A percentile compares a stretch with the other conserved stretches of the same genome.
Evolutionary conservation across 805 yeast species (phyloP).

Genomic region (Wickerhamomyces silvicola): DNA sequence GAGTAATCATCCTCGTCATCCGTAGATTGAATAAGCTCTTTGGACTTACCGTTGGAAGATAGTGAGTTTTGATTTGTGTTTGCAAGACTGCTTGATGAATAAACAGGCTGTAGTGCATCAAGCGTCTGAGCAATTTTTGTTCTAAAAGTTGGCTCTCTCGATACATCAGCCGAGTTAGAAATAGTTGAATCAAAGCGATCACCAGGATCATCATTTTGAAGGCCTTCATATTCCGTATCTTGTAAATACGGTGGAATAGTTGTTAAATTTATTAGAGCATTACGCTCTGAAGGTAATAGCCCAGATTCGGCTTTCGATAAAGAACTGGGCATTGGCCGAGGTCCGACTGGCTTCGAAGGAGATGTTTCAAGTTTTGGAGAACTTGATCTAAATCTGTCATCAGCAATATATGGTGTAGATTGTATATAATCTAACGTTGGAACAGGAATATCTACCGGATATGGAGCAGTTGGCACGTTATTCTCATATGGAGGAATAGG

Average conservation of each 20-base stretch:
- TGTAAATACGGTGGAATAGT: background rate
- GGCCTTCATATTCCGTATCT: background rate
- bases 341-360: slow-evolving; percentile 16
- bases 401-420: slow-evolving; percentile 16
- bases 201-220: slow-evolving; percentile 1
- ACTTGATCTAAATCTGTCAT: slow-evolving; percentile 1
- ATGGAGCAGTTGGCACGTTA: slow-evolving; percentile 9
- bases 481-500: slow-evolving; percentile 4
- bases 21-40: slow-evolving; percentile 2
- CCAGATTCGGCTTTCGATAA: background rate
- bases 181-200: slow-evolving; percentile 1
- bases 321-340: slow-evolving; percentile 22
- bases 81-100: slow-evolving; percentile 10
- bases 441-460: slow-evolving; percentile 12
- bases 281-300: slow-evolving; percentile 2
- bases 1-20: slow-evolving; percentile 2
- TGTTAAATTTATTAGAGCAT: background rate
- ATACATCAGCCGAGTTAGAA: slow-evolving; percentile 2
- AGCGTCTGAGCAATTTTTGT: slow-evolving; percentile 20
- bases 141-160: slow-evolving; percentile 20
- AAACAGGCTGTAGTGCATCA: slow-evolving; percentile 17
- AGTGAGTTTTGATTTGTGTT: slow-evolving; percentile 11
- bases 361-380: slow-evolving; percentile 1
- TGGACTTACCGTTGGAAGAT: slow-evolving; percentile 4
- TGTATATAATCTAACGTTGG: background rate